phyloP scores from a whole-genome alignment of 805 yeast genomes.

The Clavispora phyllophila region DNA sequence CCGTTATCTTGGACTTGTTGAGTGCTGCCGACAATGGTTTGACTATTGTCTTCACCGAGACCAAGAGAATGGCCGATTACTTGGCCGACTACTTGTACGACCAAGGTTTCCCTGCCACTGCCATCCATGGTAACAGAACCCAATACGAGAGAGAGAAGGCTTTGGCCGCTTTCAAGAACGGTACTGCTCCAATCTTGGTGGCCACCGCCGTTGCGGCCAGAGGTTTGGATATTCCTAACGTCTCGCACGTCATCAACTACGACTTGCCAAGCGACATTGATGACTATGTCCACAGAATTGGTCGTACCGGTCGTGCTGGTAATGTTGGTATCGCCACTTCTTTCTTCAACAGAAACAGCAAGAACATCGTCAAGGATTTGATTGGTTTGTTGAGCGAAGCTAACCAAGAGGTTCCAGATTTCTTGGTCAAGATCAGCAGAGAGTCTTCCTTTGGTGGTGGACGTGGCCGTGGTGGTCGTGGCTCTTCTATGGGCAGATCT shows the following conservation, averaged over 20 bases:
- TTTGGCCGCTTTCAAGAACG: slow-evolving; percentile 85
- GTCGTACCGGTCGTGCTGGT: slow-evolving; percentile 99
- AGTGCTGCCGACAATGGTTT: slow-evolving; percentile 76
- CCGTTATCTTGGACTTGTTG: slow-evolving; percentile 78
- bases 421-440: slow-evolving; percentile 74
- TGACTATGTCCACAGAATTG: slow-evolving; percentile 98
- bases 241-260: slow-evolving; percentile 94
- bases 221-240: slow-evolving; percentile 99
- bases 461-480: slow-evolving; percentile 35
- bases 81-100: slow-evolving; percentile 86
- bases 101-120: slow-evolving; percentile 93
- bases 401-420: slow-evolving; percentile 94
- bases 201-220: slow-evolving; percentile 99
- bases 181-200: slow-evolving; percentile 88
- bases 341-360: slow-evolving; percentile 94
- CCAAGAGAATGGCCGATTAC: slow-evolving; percentile 97
- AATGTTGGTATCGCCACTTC: slow-evolving; percentile 98
- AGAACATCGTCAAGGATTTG: slow-evolving; percentile 81
- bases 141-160: slow-evolving; percentile 98
- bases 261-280: slow-evolving; percentile 96
- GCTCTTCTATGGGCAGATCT: slow-evolving; percentile 49
- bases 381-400: slow-evolving; percentile 88
- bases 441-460: slow-evolving; percentile 54
- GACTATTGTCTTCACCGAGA: slow-evolving; percentile 93
- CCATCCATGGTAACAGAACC: slow-evolving; percentile 98